Percentiles rank a stretch among this genome's conserved stretches.
phyloP scores from a whole-genome alignment of 225 moss, liverwort and hornwort species.

The Physcomitrium patens region DNA sequence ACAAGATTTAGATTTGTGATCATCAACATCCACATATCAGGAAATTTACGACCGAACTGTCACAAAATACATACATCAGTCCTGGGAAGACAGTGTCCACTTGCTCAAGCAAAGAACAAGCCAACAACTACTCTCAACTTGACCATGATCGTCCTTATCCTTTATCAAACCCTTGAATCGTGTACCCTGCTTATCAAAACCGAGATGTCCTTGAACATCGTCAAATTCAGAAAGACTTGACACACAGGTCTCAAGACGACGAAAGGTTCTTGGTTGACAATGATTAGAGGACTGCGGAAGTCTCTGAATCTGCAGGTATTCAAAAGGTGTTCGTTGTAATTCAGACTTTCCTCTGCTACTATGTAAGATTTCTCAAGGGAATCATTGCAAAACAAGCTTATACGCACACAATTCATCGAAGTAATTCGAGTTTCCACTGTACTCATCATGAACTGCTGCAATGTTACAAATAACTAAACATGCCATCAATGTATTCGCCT shows the following conservation, averaged over 20 bases:
- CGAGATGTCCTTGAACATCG: slow-evolving; percentile 82
- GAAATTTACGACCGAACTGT: no score
- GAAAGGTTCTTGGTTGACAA: slow-evolving; percentile 95
- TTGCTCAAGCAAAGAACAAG: slow-evolving; percentile 93
- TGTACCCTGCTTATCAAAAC: slow-evolving; percentile 90
- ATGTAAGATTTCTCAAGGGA: neutral
- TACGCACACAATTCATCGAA: neutral
- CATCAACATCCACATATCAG: no score
- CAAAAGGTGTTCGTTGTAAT: slow-evolving; percentile 15
- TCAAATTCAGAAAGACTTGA: slow-evolving; percentile 90
- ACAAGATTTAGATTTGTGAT: no score
- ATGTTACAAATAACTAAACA: neutral
- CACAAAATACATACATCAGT: neutral
- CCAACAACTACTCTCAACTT: slow-evolving; percentile 72
- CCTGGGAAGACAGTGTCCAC: slow-evolving; percentile 41
- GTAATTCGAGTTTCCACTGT: no score
- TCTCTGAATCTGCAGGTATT: slow-evolving; percentile 84
- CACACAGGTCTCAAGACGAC: slow-evolving; percentile 85
- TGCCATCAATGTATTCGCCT: neutral
- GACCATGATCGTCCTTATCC: slow-evolving; percentile 72
- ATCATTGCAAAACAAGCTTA: slow-evolving; percentile 1
- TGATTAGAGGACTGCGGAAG: slow-evolving; percentile 89
- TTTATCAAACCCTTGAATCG: slow-evolving; percentile 93
- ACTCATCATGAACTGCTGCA: slow-evolving; percentile 3
- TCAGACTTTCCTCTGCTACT: slow-evolving; percentile 6